These are phyloP conservation scores for Henckelia pumila DNA, from an alignment of 257 asterid species.

Conservation along the genomic window DNA sequence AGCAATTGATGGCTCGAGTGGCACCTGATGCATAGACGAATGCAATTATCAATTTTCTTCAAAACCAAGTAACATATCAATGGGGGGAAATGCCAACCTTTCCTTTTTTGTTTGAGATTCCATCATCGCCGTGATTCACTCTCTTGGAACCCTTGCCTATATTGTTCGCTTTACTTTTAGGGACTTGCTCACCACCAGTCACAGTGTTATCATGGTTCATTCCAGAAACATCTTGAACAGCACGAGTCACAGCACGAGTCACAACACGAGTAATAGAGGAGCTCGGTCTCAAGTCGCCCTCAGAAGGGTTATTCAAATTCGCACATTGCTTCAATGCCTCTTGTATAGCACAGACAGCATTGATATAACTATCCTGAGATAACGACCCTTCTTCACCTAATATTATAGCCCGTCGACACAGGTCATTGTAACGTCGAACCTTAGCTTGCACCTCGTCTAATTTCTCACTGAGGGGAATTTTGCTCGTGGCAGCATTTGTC, in stretches of 20 bases:
- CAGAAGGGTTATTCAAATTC: conserved; percentile 33
- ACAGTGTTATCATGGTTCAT: conserved; percentile 34
- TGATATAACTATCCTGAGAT: conserved; percentile 67
- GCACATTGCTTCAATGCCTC: conserved; percentile 66
- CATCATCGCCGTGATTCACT: conserved; percentile 43
- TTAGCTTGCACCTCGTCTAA: conserved; percentile 79
- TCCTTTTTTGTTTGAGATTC: conserved; percentile 57
- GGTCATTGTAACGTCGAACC: conserved; percentile 81
- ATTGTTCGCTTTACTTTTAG: conserved; percentile 29
- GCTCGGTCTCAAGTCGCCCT: conserved; percentile 39
- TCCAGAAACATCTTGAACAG: conserved; percentile 43
- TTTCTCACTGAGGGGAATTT: conserved; percentile 54
- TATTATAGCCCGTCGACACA: conserved; percentile 81
- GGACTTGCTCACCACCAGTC: conserved; percentile 38
- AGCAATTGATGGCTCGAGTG: conserved; percentile 49
- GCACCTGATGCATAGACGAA: conserved; percentile 47
- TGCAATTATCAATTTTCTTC: conserved; percentile 9
- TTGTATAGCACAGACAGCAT: conserved; percentile 59
- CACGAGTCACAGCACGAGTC: conserved; percentile 37
- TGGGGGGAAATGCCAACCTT: conserved; percentile 51
- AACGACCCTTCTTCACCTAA: conserved; percentile 95
- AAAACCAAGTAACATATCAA: conserved; percentile 16
- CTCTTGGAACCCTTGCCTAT: conserved; percentile 53
- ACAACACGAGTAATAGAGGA: too few species aligned
- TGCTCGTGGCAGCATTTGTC: conserved; percentile 88